Evolutionary conservation across 2,329 filamentous ascomycete species (phyloP).

Genomic region (Dothistroma pini): DNA sequence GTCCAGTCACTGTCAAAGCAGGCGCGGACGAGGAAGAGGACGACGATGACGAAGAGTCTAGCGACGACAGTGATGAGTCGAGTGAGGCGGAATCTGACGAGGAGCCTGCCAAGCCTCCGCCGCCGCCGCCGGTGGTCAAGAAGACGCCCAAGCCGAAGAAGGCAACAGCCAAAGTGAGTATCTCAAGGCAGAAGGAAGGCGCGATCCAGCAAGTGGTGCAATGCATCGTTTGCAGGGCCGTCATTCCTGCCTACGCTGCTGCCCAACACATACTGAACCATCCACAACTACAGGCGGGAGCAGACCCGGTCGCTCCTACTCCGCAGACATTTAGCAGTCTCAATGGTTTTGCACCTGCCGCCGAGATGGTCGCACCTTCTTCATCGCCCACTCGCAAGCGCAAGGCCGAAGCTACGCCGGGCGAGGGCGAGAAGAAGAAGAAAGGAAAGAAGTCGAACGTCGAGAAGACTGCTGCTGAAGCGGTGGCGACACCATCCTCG

Average conservation of each 20-base stretch:
- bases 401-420: constrained; percentile 23
- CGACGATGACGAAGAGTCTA: constrained; percentile 6
- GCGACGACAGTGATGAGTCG: constrained; percentile 19
- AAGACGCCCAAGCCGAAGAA: constrained; percentile 31
- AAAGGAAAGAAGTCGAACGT: constrained; percentile 15
- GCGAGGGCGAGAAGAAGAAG: constrained; percentile 33
- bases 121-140: constrained; percentile 27
- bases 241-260: not conserved
- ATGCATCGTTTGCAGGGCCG: not conserved
- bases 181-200: not conserved
- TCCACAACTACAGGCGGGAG: constrained; percentile 16
- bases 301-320: constrained; percentile 25
- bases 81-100: constrained; percentile 29
- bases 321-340: constrained; percentile 22
- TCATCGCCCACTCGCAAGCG: constrained; percentile 27
- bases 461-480: not conserved
- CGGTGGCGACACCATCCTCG: not conserved
- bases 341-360: not conserved
- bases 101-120: constrained; percentile 32
- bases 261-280: constrained; percentile 1
- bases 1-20: constrained; percentile 7
- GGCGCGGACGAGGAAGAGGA: constrained; percentile 21
- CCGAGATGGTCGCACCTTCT: not conserved
- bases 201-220: not conserved
- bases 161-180: not conserved